phyloP scores from a whole-genome alignment of 768 basidiomycete species.

The Naematelia encephala region DNA sequence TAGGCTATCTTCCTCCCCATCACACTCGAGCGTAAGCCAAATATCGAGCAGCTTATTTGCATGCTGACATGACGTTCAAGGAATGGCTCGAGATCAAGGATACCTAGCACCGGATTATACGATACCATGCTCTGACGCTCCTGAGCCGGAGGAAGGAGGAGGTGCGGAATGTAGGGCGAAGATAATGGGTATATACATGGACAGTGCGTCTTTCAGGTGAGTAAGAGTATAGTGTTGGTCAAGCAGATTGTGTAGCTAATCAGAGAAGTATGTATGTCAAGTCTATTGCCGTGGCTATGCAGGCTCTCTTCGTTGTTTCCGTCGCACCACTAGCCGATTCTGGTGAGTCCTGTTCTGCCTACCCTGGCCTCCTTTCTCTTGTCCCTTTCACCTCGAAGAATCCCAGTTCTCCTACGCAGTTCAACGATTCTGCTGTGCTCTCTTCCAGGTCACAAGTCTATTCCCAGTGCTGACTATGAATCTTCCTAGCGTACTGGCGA shows the following conservation, averaged over 20 bases:
- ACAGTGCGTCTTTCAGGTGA: conserved; percentile 87
- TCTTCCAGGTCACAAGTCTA: too few relatives aligned
- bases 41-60: too few relatives aligned
- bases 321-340: conserved; percentile 89
- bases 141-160: conserved; percentile 29
- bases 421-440: too few relatives aligned
- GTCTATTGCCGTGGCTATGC: conserved; percentile 80
- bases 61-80: too few relatives aligned
- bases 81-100: conserved; percentile 84
- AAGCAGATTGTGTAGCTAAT: neutral
- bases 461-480: neutral
- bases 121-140: conserved; percentile 55
- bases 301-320: conserved; percentile 91
- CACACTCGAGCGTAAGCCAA: conserved; percentile 43
- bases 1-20: conserved; percentile 49
- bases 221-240: too few relatives aligned
- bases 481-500: conserved; percentile 61
- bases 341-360: too few relatives aligned
- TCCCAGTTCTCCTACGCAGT: too few relatives aligned
- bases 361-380: neutral
- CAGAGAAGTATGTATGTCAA: conserved; percentile 72
- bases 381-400: too few relatives aligned
- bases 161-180: conserved; percentile 65
- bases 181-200: conserved; percentile 80
- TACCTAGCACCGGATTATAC: conserved; percentile 67